Evolutionary conservation across 345 rosid species (phyloP).

Genomic region (Crucihimalaya himalaica): DNA sequence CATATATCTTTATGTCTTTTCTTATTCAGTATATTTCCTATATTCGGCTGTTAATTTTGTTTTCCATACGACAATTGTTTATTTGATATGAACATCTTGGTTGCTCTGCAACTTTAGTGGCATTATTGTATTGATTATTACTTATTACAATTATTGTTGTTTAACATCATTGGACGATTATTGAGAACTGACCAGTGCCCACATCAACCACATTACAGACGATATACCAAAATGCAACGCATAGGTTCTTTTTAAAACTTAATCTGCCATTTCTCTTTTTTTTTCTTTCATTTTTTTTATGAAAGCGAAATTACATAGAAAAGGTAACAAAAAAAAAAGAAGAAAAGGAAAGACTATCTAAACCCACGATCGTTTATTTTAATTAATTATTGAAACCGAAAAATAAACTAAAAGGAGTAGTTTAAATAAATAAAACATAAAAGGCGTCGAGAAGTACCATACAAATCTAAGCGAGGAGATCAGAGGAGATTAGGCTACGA

Average conservation of each 20-base stretch:
- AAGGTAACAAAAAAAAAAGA: constrained; percentile 12
- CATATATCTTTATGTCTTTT: background rate
- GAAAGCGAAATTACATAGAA: constrained; percentile 37
- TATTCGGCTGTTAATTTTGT: background rate
- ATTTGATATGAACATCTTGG: background rate
- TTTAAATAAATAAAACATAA: background rate
- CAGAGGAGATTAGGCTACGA: constrained; percentile 27
- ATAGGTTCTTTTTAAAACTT: background rate
- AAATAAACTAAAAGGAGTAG: background rate
- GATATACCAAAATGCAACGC: background rate
- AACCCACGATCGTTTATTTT: constrained; percentile 35
- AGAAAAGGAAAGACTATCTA: constrained; percentile 31
- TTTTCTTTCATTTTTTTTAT: background rate
- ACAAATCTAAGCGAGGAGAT: constrained; percentile 17
- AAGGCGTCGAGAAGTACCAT: constrained; percentile 29
- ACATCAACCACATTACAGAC: constrained; percentile 21
- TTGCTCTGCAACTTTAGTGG: background rate
- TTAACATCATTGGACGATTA: constrained; percentile 23
- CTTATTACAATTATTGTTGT: background rate
- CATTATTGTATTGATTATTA: background rate
- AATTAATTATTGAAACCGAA: background rate
- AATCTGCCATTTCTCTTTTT: background rate
- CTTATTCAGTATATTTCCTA: background rate
- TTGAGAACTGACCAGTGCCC: constrained; percentile 16
- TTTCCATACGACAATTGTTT: constrained; percentile 5